Evolutionary conservation across 2,329 filamentous ascomycete genomes (phyloP).

Genomic region (Cordyceps cateniannulata): DNA sequence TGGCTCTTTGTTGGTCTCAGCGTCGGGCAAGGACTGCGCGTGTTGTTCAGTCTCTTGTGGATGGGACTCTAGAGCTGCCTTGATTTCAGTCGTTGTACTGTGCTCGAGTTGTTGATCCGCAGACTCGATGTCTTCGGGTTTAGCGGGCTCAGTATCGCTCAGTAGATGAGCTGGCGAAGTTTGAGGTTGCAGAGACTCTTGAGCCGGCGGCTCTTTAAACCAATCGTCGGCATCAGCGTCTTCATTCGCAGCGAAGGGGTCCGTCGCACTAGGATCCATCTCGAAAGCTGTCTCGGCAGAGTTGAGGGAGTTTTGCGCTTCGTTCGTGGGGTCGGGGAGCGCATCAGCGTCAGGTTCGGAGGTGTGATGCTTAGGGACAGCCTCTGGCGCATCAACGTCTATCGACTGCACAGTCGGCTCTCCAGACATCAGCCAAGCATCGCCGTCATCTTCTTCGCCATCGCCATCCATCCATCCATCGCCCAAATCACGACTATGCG

Average conservation of each 20-base stretch:
- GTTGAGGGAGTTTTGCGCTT: background rate
- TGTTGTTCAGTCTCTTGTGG: background rate
- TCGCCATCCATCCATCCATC: slow-evolving; percentile 17
- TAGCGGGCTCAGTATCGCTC: background rate
- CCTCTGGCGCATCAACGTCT: background rate
- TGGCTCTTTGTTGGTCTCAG: background rate
- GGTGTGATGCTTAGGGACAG: background rate
- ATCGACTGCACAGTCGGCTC: background rate
- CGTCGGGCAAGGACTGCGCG: background rate
- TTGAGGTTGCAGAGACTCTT: background rate
- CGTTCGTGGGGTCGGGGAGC: background rate
- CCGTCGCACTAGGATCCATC: background rate
- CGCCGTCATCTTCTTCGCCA: slow-evolving; percentile 19
- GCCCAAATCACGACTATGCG: slow-evolving; percentile 2
- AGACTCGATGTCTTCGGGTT: background rate
- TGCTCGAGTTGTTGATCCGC: background rate
- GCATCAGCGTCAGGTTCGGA: background rate
- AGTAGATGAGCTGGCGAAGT: background rate
- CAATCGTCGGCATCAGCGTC: background rate
- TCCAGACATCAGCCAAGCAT: slow-evolving; percentile 17
- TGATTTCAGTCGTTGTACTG: background rate
- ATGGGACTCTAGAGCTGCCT: background rate
- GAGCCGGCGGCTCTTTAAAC: background rate
- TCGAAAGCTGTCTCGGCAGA: background rate
- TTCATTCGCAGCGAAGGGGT: slow-evolving; percentile 1